Conservation (phyloP, 139 green algal species). For the Chlamydomonas asymmetrica region DNA sequence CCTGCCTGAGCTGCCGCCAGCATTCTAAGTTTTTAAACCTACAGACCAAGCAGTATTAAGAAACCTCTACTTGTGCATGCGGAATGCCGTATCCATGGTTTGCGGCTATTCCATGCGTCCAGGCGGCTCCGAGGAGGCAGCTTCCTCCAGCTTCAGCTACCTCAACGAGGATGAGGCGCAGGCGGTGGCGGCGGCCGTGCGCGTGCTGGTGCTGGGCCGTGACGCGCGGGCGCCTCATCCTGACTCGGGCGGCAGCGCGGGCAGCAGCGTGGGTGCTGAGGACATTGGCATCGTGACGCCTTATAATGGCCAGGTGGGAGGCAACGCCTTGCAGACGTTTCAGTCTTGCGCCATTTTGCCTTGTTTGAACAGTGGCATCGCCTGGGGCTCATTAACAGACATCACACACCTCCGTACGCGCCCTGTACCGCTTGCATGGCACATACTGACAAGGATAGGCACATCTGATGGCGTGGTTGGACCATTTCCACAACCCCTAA, state of each 20-base stretch:
- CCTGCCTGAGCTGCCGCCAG: too few species aligned
- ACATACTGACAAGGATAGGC: too few species aligned
- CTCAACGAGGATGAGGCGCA: slow-evolving; percentile 49
- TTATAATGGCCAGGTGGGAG: slow-evolving; percentile 67
- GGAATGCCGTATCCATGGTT: not conserved
- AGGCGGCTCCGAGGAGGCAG: slow-evolving; percentile 3
- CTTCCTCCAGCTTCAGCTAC: slow-evolving; percentile 32
- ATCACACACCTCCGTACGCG: too few species aligned
- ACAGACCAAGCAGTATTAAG: too few species aligned
- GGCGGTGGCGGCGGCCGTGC: slow-evolving; percentile 27
- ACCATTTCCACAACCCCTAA: too few species aligned
- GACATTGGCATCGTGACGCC: slow-evolving; percentile 65
- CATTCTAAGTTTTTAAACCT: too few species aligned
- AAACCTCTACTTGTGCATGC: not conserved
- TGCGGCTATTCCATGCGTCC: not conserved
- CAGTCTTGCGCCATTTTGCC: too few species aligned
- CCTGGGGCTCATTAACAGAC: too few species aligned
- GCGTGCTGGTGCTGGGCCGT: slow-evolving; percentile 29
- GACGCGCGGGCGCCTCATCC: too few species aligned
- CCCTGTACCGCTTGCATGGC: too few species aligned
- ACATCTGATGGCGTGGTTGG: too few species aligned
- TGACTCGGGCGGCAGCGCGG: not conserved
- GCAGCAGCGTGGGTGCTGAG: slow-evolving; percentile 16
- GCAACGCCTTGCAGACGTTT: not conserved
- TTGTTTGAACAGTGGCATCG: too few species aligned